Conservation (phyloP, 2,329 filamentous ascomycete species). For the Tothia fuscella region DNA sequence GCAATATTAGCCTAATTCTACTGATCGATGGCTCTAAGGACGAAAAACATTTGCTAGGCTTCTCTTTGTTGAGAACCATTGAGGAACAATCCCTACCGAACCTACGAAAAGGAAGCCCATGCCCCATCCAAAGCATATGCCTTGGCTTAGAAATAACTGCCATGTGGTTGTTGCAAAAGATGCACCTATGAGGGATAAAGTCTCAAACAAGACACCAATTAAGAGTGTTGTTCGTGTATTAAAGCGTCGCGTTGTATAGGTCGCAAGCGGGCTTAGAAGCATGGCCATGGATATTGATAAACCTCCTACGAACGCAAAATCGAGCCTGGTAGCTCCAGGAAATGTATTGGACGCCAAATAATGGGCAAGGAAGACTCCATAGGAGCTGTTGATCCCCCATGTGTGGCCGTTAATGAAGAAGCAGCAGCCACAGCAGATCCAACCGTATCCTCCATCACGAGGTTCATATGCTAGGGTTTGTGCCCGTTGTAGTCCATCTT, state of each 20-base stretch:
- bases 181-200: constrained; percentile 9
- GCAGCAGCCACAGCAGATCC: constrained; percentile 20
- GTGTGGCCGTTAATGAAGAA: constrained; percentile 56
- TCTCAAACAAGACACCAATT: constrained; percentile 38
- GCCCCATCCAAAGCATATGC: constrained; percentile 63
- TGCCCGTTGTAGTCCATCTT: too few species aligned
- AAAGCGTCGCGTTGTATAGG: constrained; percentile 44
- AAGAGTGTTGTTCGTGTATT: constrained; percentile 55
- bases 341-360: constrained; percentile 57
- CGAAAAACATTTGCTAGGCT: constrained; percentile 62
- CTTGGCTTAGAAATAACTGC: constrained; percentile 66
- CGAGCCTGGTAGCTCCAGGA: constrained; percentile 48
- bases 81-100: constrained; percentile 53
- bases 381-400: constrained; percentile 60
- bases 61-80: constrained; percentile 60
- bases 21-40: too few species aligned
- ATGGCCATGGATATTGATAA: constrained; percentile 55
- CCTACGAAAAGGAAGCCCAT: constrained; percentile 68
- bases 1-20: too few species aligned
- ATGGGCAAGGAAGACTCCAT: constrained; percentile 64
- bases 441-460: too few species aligned
- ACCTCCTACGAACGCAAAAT: constrained; percentile 69
- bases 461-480: too few species aligned
- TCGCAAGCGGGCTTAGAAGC: constrained; percentile 56
- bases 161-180: constrained; percentile 29